A percentile compares a stretch with the other conserved stretches of the same genome.
phyloP scores from a whole-genome alignment of 768 basidiomycete species.

The Suillus alpinus region DNA sequence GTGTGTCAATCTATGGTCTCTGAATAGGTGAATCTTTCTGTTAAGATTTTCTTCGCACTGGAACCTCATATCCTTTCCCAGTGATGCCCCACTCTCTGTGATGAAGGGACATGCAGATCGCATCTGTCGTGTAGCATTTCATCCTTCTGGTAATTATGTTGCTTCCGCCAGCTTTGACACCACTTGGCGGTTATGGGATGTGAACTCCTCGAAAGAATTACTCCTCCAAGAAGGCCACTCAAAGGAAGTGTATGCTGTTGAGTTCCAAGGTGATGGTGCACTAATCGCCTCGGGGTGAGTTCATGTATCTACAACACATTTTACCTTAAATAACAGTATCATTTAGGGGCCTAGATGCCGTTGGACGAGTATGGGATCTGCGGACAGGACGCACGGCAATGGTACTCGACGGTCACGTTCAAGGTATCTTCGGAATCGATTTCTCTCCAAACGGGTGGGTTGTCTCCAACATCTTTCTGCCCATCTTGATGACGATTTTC shows the following conservation, averaged over 20 bases:
- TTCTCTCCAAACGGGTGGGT: constrained; percentile 96
- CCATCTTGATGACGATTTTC: not conserved
- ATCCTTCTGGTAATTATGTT: constrained; percentile 91
- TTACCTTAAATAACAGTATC: not conserved
- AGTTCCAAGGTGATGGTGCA: constrained; percentile 94
- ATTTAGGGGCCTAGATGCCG: constrained; percentile 87
- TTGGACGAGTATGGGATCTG: constrained; percentile 96
- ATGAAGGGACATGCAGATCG: constrained; percentile 88
- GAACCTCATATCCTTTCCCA: constrained; percentile 29
- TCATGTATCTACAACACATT: constrained; percentile 20
- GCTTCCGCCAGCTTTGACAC: constrained; percentile 97
- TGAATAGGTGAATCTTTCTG: constrained; percentile 58
- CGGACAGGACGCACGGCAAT: constrained; percentile 94
- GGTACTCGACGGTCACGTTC: constrained; percentile 96
- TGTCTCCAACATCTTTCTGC: not conserved
- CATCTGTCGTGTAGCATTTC: constrained; percentile 92
- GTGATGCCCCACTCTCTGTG: constrained; percentile 82
- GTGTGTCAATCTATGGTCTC: constrained; percentile 83
- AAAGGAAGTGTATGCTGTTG: constrained; percentile 93
- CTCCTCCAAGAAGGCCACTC: constrained; percentile 95
- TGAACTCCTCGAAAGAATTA: constrained; percentile 74
- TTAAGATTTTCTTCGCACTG: not conserved
- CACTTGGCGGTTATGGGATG: constrained; percentile 97
- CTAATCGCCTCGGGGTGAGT: constrained; percentile 85
- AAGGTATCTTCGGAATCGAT: constrained; percentile 85